phyloP scores from a whole-genome alignment of 2,329 filamentous ascomycete species.

The Sordariomycetes sp. region DNA sequence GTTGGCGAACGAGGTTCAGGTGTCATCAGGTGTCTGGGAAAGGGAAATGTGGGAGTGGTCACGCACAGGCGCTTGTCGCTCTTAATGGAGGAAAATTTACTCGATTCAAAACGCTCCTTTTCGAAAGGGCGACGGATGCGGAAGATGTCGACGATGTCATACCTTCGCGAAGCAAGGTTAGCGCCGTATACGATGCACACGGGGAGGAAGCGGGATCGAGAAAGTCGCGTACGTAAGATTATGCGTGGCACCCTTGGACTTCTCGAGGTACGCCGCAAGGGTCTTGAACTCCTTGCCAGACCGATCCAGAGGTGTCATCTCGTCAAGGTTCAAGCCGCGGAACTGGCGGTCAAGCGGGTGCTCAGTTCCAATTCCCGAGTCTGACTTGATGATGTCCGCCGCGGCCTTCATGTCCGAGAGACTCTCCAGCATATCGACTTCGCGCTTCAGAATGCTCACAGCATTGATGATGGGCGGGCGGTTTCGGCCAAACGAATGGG shows the following conservation, averaged over 20 bases:
- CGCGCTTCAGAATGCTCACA: conserved; percentile 49
- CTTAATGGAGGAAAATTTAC: conserved; percentile 34
- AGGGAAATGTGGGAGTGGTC: too few species aligned
- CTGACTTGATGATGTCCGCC: conserved; percentile 58
- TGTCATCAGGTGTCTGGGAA: too few species aligned
- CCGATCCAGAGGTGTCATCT: conserved; percentile 58
- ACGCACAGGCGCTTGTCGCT: conserved; percentile 51
- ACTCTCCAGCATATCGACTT: conserved; percentile 69
- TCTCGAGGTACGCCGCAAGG: conserved; percentile 53
- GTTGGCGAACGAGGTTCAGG: too few species aligned
- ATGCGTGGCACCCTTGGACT: conserved; percentile 57
- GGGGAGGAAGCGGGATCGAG: not conserved
- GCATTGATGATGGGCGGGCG: conserved; percentile 55
- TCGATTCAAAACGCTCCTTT: conserved; percentile 50
- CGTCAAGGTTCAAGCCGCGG: conserved; percentile 54
- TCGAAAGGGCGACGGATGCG: conserved; percentile 68
- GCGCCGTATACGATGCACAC: not conserved
- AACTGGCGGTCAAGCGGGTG: conserved; percentile 63
- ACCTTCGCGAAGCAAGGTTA: conserved; percentile 13
- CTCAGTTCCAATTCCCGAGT: conserved; percentile 23
- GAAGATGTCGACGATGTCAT: conserved; percentile 63
- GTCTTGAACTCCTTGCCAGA: conserved; percentile 48
- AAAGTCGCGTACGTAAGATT: conserved; percentile 15
- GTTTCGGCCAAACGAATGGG: conserved; percentile 65
- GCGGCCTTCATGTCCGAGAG: conserved; percentile 79